A percentile compares a stretch with the other conserved stretches of the same genome.
These are phyloP conservation scores for Sergeia podlipaevii DNA, from an alignment of 208 protist species.

Conservation along the genomic window DNA sequence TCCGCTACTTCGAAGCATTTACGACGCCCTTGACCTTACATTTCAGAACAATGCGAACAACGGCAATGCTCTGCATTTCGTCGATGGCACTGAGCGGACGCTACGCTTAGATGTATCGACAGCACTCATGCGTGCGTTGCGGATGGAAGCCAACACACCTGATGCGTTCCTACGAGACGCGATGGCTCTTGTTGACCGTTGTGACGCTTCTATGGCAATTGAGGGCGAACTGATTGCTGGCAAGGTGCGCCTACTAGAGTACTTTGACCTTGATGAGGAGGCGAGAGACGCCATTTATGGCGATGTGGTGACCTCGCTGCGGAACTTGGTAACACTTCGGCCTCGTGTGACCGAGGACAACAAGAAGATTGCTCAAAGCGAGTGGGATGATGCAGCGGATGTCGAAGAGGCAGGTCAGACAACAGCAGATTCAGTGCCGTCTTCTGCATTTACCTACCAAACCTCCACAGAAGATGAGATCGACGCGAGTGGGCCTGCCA, in stretches of 20 bases:
- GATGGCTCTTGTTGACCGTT: conserved; percentile 63
- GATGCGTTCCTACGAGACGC: conserved; percentile 64
- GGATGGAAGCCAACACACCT: conserved; percentile 41
- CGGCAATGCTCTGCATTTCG: conserved; percentile 45
- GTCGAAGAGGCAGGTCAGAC: background rate
- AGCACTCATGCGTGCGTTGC: conserved; percentile 56
- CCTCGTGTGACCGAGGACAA: conserved; percentile 15
- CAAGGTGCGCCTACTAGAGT: conserved; percentile 64
- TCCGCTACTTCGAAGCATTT: conserved; percentile 22
- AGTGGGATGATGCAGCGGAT: conserved; percentile 1
- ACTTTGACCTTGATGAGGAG: conserved; percentile 47
- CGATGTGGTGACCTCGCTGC: conserved; percentile 71
- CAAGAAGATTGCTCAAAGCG: background rate
- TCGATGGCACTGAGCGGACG: conserved; percentile 14
- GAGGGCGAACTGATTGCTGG: conserved; percentile 71
- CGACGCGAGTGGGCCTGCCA: background rate
- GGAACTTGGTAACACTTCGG: conserved; percentile 74
- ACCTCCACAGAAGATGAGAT: background rate
- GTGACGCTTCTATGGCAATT: conserved; percentile 49
- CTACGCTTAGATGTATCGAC: conserved; percentile 30
- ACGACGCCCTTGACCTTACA: conserved; percentile 46
- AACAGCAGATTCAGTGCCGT: background rate
- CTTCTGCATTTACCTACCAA: background rate
- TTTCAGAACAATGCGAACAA: conserved; percentile 74
- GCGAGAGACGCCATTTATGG: conserved; percentile 55